Evolutionary conservation across 768 basidiomycete genomes (phyloP).

Genomic region (Kwoniella mangroviensis): DNA sequence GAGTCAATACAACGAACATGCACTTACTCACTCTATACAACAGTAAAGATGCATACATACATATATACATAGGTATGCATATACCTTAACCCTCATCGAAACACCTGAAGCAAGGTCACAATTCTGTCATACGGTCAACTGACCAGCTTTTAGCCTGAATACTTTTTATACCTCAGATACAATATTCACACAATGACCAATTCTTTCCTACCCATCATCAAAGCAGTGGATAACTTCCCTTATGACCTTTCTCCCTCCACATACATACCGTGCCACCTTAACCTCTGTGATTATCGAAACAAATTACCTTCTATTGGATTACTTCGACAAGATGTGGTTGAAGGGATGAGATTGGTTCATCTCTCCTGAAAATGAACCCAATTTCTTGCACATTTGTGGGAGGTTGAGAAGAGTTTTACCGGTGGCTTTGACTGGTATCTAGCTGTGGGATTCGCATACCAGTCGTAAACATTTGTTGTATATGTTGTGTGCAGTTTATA

Average conservation of each 20-base stretch:
- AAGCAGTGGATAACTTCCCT: neutral
- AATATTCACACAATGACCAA: neutral
- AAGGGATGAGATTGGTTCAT: conserved; percentile 60
- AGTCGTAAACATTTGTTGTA: too few species aligned
- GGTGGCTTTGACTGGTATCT: conserved; percentile 33
- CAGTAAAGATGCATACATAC: too few species aligned
- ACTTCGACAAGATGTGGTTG: conserved; percentile 56
- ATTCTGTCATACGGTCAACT: too few species aligned
- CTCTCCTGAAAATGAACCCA: conserved; percentile 83
- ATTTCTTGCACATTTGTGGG: conserved; percentile 71
- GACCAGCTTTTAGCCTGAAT: too few species aligned
- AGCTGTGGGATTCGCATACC: neutral
- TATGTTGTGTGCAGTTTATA: too few species aligned
- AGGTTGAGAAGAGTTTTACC: conserved; percentile 41
- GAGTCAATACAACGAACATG: too few species aligned
- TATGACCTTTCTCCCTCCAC: neutral
- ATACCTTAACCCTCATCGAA: too few species aligned
- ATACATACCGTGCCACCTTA: conserved; percentile 48
- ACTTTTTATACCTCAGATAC: neutral
- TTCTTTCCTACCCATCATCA: neutral
- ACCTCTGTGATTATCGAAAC: conserved; percentile 35
- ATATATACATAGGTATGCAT: too few species aligned
- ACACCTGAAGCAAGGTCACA: too few species aligned
- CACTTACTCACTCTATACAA: too few species aligned
- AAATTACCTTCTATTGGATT: conserved; percentile 59